Conservation (phyloP, 2,329 filamentous ascomycete species). For the Hypoxylon rubiginosum region DNA sequence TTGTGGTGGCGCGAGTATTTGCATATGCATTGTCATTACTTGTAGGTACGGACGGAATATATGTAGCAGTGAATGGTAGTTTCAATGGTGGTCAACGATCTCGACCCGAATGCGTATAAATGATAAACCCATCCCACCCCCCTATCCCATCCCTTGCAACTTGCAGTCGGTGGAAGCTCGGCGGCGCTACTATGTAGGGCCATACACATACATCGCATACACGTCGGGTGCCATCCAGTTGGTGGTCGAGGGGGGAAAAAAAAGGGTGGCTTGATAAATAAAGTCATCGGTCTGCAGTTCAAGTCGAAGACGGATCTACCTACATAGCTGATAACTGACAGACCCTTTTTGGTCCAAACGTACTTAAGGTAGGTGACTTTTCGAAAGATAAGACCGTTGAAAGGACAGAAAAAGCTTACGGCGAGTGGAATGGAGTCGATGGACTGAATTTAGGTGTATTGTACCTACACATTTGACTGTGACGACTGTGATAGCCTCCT, state of each 20-base stretch:
- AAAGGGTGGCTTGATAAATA: background rate
- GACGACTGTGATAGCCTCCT: conserved; percentile 24
- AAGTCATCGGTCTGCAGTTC: background rate
- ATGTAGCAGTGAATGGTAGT: background rate
- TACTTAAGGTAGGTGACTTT: background rate
- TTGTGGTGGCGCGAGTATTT: conserved; percentile 19
- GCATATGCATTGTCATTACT: conserved; percentile 3
- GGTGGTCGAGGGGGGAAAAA: background rate
- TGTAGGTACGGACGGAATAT: background rate
- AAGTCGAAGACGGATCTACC: background rate
- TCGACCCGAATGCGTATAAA: conserved; percentile 1
- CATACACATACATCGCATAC: conserved; percentile 1
- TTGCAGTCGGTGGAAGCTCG: conserved; percentile 10
- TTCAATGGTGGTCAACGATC: background rate
- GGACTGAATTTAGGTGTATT: conserved; percentile 36
- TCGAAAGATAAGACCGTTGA: conserved; percentile 5
- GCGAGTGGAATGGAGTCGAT: conserved; percentile 20
- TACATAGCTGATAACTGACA: conserved; percentile 7
- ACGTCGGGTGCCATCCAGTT: conserved; percentile 5
- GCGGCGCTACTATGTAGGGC: conserved; percentile 3
- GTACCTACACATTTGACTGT: conserved; percentile 3
- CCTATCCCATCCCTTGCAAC: conserved; percentile 14
- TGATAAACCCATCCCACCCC: background rate
- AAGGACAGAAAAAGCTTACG: conserved; percentile 30
- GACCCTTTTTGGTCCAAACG: conserved; percentile 2